A percentile compares a stretch with the other conserved stretches of the same genome.
Evolutionary conservation across 1,284 basidiomycete species (phyloP).

Genomic region (Microbotryum silenes-acaulis): DNA sequence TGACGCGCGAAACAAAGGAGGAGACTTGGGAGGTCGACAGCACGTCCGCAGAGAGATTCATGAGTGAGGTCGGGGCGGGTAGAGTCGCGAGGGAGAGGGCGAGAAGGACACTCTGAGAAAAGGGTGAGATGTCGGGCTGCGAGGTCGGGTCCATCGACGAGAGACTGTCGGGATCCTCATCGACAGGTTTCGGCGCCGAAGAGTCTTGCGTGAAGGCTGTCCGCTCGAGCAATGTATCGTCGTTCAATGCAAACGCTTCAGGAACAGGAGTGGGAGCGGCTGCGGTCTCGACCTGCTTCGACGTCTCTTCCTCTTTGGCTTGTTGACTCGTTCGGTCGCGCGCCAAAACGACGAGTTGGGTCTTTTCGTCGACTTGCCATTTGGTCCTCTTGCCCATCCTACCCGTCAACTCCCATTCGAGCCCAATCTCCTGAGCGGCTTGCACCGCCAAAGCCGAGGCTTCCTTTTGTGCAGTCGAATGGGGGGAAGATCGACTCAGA

Average conservation of each 20-base stretch:
- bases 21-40: slow-evolving; percentile 82
- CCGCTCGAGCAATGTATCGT: slow-evolving; percentile 91
- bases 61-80: slow-evolving; percentile 52
- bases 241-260: slow-evolving; percentile 75
- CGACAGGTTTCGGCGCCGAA: slow-evolving; percentile 13
- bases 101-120: slow-evolving; percentile 85
- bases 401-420: slow-evolving; percentile 87
- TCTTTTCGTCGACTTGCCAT: slow-evolving; percentile 77
- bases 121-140: slow-evolving; percentile 77
- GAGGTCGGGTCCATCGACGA: slow-evolving; percentile 66
- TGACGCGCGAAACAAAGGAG: slow-evolving; percentile 76
- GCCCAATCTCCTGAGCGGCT: slow-evolving; percentile 66
- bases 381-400: slow-evolving; percentile 90
- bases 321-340: slow-evolving; percentile 53
- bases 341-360: slow-evolving; percentile 89
- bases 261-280: slow-evolving; percentile 48
- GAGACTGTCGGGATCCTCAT: slow-evolving; percentile 40
- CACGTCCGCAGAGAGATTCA: slow-evolving; percentile 48
- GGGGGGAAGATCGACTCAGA: slow-evolving; percentile 50
- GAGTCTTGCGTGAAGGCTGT: slow-evolving; percentile 69
- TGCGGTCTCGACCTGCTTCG: slow-evolving; percentile 13
- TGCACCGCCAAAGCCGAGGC: slow-evolving; percentile 73
- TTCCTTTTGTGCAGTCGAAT: slow-evolving; percentile 48
- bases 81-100: slow-evolving; percentile 75
- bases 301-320: slow-evolving; percentile 26